phyloP scores from a whole-genome alignment of 2,329 filamentous ascomycete species.

The Arthrobotrys pseudoclavata region DNA sequence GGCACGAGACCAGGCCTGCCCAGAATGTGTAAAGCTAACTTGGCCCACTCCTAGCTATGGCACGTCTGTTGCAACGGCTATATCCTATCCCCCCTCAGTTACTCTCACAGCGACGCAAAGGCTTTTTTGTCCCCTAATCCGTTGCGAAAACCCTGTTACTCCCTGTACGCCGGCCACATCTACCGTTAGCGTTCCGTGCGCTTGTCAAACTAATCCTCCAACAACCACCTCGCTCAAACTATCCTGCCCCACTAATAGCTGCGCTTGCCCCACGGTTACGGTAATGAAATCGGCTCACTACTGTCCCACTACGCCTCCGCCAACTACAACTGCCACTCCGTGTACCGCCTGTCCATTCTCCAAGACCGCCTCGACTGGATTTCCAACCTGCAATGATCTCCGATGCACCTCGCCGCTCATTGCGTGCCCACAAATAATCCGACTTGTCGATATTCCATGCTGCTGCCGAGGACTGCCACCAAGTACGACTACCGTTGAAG shows the following conservation, averaged over 20 bases:
- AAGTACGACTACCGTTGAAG: conserved; percentile 30
- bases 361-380: conserved; percentile 36
- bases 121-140: conserved; percentile 44
- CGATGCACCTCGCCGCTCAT: conserved; percentile 23
- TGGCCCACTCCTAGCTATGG: background rate
- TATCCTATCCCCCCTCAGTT: conserved; percentile 36
- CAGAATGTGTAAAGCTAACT: no score
- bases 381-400: conserved; percentile 31
- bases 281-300: background rate
- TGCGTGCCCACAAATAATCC: conserved; percentile 39
- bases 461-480: conserved; percentile 46
- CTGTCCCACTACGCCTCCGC: conserved; percentile 20
- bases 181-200: conserved; percentile 35
- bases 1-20: no score
- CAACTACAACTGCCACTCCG: conserved; percentile 18
- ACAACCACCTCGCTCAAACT: conserved; percentile 35
- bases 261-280: conserved; percentile 37
- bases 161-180: conserved; percentile 34
- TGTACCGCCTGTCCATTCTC: conserved; percentile 43
- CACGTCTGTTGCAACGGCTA: background rate
- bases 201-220: conserved; percentile 44
- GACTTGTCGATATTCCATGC: conserved; percentile 35
- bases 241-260: conserved; percentile 39
- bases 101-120: conserved; percentile 32
- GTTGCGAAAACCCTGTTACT: conserved; percentile 28